Evolutionary conservation across 2,329 filamentous ascomycete species (phyloP).

Genomic region (Exophiala calicioides): DNA sequence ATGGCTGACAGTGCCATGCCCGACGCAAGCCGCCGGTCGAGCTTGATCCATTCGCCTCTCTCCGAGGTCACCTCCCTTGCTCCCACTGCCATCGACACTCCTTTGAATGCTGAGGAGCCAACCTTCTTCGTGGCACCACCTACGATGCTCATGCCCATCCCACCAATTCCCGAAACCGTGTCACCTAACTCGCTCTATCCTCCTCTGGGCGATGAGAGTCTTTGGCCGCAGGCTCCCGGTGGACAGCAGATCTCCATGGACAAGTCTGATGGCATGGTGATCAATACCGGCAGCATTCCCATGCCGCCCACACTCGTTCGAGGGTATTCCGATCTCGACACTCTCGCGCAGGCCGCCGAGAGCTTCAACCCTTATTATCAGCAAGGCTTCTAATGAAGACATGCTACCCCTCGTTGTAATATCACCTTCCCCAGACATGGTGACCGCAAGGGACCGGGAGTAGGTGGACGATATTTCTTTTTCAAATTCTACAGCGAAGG

Average conservation of each 20-base stretch:
- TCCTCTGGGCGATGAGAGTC: conserved; percentile 25
- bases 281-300: conserved; percentile 6
- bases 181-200: conserved; percentile 30
- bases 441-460: too few species aligned
- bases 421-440: neutral
- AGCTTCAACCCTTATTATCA: conserved; percentile 30
- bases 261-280: conserved; percentile 5
- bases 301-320: conserved; percentile 26
- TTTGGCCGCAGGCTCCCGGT: conserved; percentile 10
- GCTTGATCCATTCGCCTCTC: conserved; percentile 28
- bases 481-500: too few species aligned
- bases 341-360: conserved; percentile 32
- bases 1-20: conserved; percentile 17
- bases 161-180: conserved; percentile 24
- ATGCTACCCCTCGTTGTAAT: too few species aligned
- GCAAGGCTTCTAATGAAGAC: conserved; percentile 19
- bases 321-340: conserved; percentile 33
- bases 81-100: conserved; percentile 26
- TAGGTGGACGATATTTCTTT: too few species aligned
- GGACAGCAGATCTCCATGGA: conserved; percentile 9
- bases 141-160: conserved; percentile 24
- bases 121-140: conserved; percentile 24
- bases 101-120: conserved; percentile 20
- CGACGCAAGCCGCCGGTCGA: conserved; percentile 23
- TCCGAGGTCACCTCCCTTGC: conserved; percentile 30